Conservation (phyloP, 306 rosid species). For the Fragaria ananassa region DNA sequence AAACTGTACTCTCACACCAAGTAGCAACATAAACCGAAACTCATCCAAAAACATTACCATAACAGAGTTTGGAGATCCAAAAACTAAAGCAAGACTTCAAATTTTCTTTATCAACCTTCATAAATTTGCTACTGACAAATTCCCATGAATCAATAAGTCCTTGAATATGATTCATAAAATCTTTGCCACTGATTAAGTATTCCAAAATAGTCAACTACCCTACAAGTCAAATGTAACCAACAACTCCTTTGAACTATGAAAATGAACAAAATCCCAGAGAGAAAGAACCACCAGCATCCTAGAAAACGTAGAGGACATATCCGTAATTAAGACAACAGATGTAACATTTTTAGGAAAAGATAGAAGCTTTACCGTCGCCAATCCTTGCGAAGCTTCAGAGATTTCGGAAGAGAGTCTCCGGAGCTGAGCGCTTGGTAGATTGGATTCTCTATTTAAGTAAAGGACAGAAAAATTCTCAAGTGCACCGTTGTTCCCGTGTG, state of each 20-base stretch:
- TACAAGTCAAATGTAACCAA: not conserved
- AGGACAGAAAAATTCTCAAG: not conserved
- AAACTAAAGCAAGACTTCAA: not conserved
- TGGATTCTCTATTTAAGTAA: not conserved
- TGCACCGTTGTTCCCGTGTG: not conserved
- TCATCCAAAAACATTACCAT: not conserved
- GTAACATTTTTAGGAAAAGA: not conserved
- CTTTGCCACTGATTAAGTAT: not conserved
- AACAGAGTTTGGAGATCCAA: not conserved
- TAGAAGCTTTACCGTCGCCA: conserved; percentile 8
- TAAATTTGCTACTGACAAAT: not conserved
- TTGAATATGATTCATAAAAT: not conserved
- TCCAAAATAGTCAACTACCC: not conserved
- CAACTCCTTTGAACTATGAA: not conserved
- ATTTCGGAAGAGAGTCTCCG: not conserved
- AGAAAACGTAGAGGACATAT: not conserved
- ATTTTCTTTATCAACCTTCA: not conserved
- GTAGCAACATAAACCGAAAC: not conserved
- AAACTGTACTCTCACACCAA: not conserved
- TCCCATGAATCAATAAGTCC: not conserved
- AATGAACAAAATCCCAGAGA: not conserved
- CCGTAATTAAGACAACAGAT: not conserved
- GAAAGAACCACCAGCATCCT: not conserved
- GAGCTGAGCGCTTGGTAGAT: not conserved
- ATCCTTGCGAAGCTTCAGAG: not conserved